Percentiles rank a stretch among this genome's conserved stretches.
These are phyloP conservation scores for Dioscorea alata DNA, from an alignment of 106 monocot species.

Conservation along the genomic window DNA sequence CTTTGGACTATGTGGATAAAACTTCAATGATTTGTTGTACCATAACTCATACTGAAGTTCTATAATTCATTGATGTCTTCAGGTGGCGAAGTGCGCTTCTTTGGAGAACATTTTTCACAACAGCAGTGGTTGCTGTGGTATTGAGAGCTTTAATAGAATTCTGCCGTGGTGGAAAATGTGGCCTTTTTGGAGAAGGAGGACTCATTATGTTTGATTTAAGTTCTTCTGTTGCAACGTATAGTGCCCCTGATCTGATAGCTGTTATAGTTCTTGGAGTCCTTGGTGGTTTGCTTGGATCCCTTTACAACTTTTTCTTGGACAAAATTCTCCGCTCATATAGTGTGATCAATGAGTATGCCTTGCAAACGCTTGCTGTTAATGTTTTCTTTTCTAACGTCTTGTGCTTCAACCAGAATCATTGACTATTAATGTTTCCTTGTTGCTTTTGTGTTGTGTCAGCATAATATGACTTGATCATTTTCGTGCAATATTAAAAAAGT, in stretches of 20 bases:
- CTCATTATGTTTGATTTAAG: conserved; percentile 96
- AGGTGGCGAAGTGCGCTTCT: conserved; percentile 96
- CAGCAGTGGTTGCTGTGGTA: conserved; percentile 87
- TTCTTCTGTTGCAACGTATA: conserved; percentile 43
- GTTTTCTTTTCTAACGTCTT: neutral
- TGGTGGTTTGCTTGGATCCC: conserved; percentile 76
- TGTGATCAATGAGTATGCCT: conserved; percentile 80
- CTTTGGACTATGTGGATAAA: no score
- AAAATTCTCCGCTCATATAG: conserved; percentile 74
- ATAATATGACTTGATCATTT: neutral
- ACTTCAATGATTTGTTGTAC: no score
- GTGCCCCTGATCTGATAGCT: conserved; percentile 51
- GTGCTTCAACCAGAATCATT: neutral
- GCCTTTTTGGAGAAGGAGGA: conserved; percentile 89
- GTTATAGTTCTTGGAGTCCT: conserved; percentile 69
- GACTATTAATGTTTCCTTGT: neutral
- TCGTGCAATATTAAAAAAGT: neutral
- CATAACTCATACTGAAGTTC: no score
- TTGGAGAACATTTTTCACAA: conserved; percentile 98
- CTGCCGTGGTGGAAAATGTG: conserved; percentile 81
- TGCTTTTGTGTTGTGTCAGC: neutral
- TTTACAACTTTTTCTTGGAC: conserved; percentile 82
- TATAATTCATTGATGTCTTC: conserved; percentile 3
- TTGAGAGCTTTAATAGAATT: conserved; percentile 65
- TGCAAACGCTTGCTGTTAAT: neutral